These are phyloP conservation scores for Coemansia interrupta DNA, from an alignment of 192 early-diverging fungal species.

Conservation along the genomic window DNA sequence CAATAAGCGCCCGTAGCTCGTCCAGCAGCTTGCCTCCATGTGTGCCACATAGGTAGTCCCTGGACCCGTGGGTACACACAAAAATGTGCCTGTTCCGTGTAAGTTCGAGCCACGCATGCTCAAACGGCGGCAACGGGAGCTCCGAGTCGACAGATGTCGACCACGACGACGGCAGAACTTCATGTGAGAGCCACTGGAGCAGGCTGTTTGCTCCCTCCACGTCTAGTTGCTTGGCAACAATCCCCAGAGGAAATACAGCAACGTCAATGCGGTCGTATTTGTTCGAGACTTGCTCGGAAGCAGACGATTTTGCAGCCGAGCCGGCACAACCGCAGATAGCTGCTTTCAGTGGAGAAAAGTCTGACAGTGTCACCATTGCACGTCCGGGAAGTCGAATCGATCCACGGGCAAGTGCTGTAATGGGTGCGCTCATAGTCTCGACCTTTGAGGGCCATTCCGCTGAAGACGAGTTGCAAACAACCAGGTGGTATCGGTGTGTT, in stretches of 20 bases:
- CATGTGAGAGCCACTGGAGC: slow-evolving; percentile 31
- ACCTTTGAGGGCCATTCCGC: slow-evolving; percentile 44
- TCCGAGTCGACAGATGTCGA: slow-evolving; percentile 8
- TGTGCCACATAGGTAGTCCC: slow-evolving; percentile 38
- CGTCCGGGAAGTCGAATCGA: slow-evolving; percentile 29
- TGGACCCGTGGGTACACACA: slow-evolving; percentile 48
- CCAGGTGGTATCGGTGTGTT: slow-evolving; percentile 36
- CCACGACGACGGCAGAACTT: slow-evolving; percentile 32
- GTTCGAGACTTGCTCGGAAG: slow-evolving; percentile 1
- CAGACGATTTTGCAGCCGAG: not conserved
- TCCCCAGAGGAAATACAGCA: slow-evolving; percentile 37
- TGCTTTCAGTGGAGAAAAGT: slow-evolving; percentile 32
- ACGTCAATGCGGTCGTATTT: slow-evolving; percentile 33
- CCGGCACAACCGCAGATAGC: not conserved
- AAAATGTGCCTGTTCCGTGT: slow-evolving; percentile 45
- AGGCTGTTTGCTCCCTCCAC: slow-evolving; percentile 19
- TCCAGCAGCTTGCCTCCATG: slow-evolving; percentile 34
- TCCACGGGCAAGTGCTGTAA: slow-evolving; percentile 38
- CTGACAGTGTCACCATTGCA: slow-evolving; percentile 49
- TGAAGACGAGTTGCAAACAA: slow-evolving; percentile 45
- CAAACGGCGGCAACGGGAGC: slow-evolving; percentile 30
- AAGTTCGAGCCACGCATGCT: slow-evolving; percentile 43
- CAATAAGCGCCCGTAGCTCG: slow-evolving; percentile 26
- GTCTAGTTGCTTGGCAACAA: slow-evolving; percentile 40
- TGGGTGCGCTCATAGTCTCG: slow-evolving; percentile 41